Percentiles rank a stretch among this genome's conserved stretches.
phyloP scores from a whole-genome alignment of 2,329 filamentous ascomycete species.

The Fusarium brachygibbosum region DNA sequence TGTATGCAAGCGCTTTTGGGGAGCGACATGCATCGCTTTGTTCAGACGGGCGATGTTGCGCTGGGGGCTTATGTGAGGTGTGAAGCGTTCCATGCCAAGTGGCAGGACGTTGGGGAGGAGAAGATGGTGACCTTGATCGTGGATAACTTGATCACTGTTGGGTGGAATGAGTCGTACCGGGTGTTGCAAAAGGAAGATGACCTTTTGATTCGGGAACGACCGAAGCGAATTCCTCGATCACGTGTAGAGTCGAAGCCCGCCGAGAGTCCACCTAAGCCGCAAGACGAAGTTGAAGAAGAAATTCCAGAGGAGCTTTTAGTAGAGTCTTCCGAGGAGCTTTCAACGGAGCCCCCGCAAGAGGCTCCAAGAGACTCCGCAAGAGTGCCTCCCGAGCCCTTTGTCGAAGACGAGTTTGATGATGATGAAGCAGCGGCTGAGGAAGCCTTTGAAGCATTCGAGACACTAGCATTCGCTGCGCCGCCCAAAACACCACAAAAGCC shows the following conservation, averaged over 20 bases:
- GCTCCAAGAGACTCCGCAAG: background rate
- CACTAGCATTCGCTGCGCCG: conserved; percentile 49
- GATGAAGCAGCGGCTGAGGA: conserved; percentile 51
- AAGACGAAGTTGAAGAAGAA: background rate
- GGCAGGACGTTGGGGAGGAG: conserved; percentile 31
- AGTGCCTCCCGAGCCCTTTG: background rate
- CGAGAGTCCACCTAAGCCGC: background rate
- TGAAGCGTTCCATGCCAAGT: conserved; percentile 57
- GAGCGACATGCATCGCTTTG: conserved; percentile 62
- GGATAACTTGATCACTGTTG: conserved; percentile 60
- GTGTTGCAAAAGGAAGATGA: conserved; percentile 35
- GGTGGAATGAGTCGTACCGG: conserved; percentile 62
- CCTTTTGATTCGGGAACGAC: background rate
- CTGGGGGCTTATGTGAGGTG: conserved; percentile 65
- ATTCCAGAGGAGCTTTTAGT: background rate
- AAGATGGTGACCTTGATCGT: conserved; percentile 62
- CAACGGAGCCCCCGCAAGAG: background rate
- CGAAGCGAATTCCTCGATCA: background rate
- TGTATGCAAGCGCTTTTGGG: conserved; percentile 67
- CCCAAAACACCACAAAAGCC: conserved; percentile 24
- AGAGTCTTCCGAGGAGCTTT: background rate
- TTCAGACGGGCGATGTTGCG: conserved; percentile 60
- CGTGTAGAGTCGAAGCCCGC: conserved; percentile 10
- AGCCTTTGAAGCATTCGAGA: conserved; percentile 57
- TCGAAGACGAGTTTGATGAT: conserved; percentile 4